Conservation (phyloP, 1,284 basidiomycete genomes). For the Rhizoctonia solani region DNA sequence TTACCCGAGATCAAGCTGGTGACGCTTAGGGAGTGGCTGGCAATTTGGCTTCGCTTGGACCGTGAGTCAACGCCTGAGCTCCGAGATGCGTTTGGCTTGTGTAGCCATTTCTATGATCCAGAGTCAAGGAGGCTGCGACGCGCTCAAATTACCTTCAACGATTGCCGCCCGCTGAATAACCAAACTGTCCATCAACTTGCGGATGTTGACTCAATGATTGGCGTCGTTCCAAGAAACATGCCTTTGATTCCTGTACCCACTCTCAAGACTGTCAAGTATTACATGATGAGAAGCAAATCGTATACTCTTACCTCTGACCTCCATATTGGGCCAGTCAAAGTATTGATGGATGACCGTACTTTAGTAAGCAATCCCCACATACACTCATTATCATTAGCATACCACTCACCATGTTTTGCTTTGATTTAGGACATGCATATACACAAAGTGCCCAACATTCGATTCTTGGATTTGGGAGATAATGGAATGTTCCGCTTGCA, state of each 20-base stretch:
- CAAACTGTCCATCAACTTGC: not conserved
- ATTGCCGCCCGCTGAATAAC: not conserved
- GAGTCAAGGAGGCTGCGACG: not conserved
- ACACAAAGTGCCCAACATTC: constrained; percentile 7
- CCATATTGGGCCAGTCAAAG: too few relatives aligned
- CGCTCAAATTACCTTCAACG: not conserved
- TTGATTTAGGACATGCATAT: not conserved
- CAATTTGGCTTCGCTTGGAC: not conserved
- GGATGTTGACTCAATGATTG: constrained; percentile 25
- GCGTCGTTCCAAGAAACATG: not conserved
- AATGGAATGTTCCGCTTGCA: not conserved
- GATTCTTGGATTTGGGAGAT: not conserved
- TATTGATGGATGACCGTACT: too few relatives aligned
- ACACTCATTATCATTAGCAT: too few relatives aligned
- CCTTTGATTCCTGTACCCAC: not conserved
- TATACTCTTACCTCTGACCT: constrained; percentile 5
- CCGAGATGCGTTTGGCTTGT: constrained; percentile 7
- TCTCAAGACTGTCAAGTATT: not conserved
- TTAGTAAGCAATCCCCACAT: too few relatives aligned
- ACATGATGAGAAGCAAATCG: not conserved
- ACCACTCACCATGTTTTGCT: not conserved
- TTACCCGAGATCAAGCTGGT: not conserved
- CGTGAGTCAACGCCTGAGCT: not conserved
- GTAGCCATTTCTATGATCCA: not conserved
- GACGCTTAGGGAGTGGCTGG: not conserved